Percentiles rank a stretch among this genome's conserved stretches.
phyloP scores from a whole-genome alignment of 2,329 filamentous ascomycete species.

The Alternaria ethzedia region DNA sequence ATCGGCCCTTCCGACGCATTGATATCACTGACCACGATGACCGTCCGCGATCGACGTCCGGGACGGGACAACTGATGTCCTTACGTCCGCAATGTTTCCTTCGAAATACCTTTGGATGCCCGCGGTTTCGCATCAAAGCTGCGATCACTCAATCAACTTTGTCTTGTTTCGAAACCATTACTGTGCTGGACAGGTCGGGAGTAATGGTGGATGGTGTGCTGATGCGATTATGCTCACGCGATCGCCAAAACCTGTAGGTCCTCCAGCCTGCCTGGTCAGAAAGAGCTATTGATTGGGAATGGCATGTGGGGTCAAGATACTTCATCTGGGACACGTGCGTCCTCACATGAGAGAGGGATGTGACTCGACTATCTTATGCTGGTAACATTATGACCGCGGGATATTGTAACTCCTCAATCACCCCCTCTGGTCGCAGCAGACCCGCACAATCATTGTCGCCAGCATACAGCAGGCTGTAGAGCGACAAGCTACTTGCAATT shows the following conservation, averaged over 20 bases:
- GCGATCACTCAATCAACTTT: not conserved
- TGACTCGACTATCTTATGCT: not conserved
- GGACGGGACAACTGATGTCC: not conserved
- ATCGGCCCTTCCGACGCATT: constrained; percentile 1
- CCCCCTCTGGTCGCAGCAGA: not conserved
- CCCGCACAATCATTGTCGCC: not conserved
- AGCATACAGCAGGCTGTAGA: not conserved
- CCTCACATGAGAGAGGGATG: not conserved
- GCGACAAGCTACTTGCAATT: not conserved
- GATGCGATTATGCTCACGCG: not conserved
- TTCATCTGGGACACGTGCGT: not conserved
- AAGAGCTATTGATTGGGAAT: not conserved
- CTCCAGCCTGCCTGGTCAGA: not conserved
- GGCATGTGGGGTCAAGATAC: not conserved
- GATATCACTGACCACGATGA: not conserved
- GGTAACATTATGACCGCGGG: not conserved
- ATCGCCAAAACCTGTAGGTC: not conserved
- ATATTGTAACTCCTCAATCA: not conserved
- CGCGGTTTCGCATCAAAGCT: not conserved
- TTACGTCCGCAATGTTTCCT: not conserved
- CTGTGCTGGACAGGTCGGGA: not conserved
- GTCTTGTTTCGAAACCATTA: not conserved
- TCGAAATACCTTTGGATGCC: not conserved
- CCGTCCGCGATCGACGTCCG: not conserved
- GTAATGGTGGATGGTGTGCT: not conserved